Base-by-base conservation (phyloP, 164 flowering plant genomes). In the Liquidambar formosana region DNA sequence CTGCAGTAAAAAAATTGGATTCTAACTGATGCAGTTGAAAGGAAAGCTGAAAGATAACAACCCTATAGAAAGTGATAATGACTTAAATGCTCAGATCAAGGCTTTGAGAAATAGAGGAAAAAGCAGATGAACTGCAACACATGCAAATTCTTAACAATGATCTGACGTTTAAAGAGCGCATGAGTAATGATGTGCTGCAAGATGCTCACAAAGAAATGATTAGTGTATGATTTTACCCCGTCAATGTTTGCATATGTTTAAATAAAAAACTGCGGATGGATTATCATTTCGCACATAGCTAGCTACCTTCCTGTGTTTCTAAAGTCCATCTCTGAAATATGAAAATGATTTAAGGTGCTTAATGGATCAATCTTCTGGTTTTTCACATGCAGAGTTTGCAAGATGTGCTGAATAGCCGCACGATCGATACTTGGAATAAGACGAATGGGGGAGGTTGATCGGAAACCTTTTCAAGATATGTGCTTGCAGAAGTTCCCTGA, bases 401-500 rank as follows among this genome's bases (percentile, higher is more conserved):
- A 23, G 73, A 65, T 19, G 54, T 45, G 0, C 5, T 27, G 13
- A 56, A 54, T 54, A 25, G 22, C 0, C 38, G 63, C 47, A 41
- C 70, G 27, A n/a, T n/a, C n/a, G n/a, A 26, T 10, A 38, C 67
- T 77, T 41, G 66, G 72, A 43, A 59, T 77, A 51, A 77, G 67
- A 59, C 51, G 80, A 22, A 52, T 81, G 78, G 84, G 84, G 43
- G 81, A 78, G 68, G 60, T 81, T 54, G 64, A 73, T 59, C 64
- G 16, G 53, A 76, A 73, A 69, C 83, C 83, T 19, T 83, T 83
- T 66, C 68, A 26, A 67, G 74, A 71, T 13, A 73, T 26, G 0
- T 81, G 84, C 63, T 14, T 8, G 41, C 47, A 75, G 70, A 81
- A 71, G 56, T 75, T 67, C 60, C 61, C 79, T 57, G 59, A 23